Evolutionary conservation across 257 asterid genomes (phyloP).

Genomic region (Handroanthus guayacan): DNA sequence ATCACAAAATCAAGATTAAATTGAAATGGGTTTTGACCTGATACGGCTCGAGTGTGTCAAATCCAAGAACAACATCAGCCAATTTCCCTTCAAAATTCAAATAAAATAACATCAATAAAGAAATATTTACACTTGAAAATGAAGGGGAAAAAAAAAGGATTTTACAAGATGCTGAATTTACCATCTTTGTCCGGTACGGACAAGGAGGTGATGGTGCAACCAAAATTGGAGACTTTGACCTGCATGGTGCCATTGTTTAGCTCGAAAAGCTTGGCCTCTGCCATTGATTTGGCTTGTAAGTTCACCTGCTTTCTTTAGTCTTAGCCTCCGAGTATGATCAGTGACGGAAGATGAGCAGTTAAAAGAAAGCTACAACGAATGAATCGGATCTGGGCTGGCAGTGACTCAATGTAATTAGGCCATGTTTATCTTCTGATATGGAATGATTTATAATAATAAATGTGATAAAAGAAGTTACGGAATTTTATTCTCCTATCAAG

Average conservation of each 20-base stretch:
- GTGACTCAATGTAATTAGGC: neutral
- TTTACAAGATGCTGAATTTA: constrained; percentile 37
- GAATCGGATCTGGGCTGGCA: constrained; percentile 14
- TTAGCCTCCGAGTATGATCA: neutral
- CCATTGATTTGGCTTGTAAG: constrained; percentile 50
- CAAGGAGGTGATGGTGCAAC: constrained; percentile 93
- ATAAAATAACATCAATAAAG: constrained; percentile 9
- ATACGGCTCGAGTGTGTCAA: constrained; percentile 90
- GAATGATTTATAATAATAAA: no score
- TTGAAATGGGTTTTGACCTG: constrained; percentile 50
- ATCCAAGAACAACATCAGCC: constrained; percentile 97
- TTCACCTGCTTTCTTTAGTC: neutral
- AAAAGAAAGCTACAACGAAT: neutral
- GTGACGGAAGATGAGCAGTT: neutral
- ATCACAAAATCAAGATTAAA: constrained; percentile 13
- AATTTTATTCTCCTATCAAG: no score
- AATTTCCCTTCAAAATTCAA: constrained; percentile 64
- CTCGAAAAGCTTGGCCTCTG: constrained; percentile 81
- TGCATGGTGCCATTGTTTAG: constrained; percentile 86
- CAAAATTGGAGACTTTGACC: constrained; percentile 75
- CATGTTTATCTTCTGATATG: no score
- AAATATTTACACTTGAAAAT: neutral
- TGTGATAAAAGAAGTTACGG: no score
- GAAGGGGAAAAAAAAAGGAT: constrained; percentile 1
- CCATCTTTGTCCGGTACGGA: constrained; percentile 85